These are phyloP conservation scores for Sclerotinia subarctica DNA, from an alignment of 2,329 filamentous ascomycete genomes.

Conservation along the genomic window DNA sequence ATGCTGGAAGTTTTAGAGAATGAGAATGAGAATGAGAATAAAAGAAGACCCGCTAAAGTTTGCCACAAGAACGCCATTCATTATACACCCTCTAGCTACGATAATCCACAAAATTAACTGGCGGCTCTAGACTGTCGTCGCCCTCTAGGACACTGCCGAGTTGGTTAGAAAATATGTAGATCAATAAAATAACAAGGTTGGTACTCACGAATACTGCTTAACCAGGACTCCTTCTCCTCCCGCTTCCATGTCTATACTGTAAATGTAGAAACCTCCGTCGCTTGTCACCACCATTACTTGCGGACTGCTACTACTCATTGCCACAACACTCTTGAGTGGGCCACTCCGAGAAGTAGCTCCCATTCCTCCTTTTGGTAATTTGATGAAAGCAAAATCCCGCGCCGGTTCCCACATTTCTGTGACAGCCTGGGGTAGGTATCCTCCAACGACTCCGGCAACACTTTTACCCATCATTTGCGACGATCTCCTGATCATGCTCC, in stretches of 20 bases:
- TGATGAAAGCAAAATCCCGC: conserved; percentile 95
- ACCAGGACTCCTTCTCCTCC: conserved; percentile 89
- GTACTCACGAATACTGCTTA: conserved; percentile 85
- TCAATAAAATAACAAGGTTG: conserved; percentile 3
- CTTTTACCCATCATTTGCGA: conserved; percentile 90
- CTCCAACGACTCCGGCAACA: conserved; percentile 83
- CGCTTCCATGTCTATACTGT: conserved; percentile 89
- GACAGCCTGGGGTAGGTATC: conserved; percentile 88
- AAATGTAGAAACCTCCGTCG: conserved; percentile 92
- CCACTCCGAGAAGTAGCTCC: conserved; percentile 40
- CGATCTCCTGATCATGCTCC: conserved; percentile 87
- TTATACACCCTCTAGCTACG: conserved; percentile 15
- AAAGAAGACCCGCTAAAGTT: conserved; percentile 5
- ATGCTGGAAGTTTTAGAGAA: conserved; percentile 10
- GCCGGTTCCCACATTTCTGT: conserved; percentile 97
- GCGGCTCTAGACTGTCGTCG: conserved; percentile 38
- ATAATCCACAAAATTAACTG: conserved; percentile 32
- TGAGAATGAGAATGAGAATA: neutral
- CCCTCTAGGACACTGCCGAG: conserved; percentile 36
- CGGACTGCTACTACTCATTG: conserved; percentile 90
- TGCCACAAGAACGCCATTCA: conserved; percentile 14
- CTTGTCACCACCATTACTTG: conserved; percentile 98
- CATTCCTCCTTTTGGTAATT: conserved; percentile 65
- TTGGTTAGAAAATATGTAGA: neutral
- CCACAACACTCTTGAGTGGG: conserved; percentile 84